phyloP scores from a whole-genome alignment of 2,329 filamentous ascomycete species.

The Alternaria angustiovoidea region DNA sequence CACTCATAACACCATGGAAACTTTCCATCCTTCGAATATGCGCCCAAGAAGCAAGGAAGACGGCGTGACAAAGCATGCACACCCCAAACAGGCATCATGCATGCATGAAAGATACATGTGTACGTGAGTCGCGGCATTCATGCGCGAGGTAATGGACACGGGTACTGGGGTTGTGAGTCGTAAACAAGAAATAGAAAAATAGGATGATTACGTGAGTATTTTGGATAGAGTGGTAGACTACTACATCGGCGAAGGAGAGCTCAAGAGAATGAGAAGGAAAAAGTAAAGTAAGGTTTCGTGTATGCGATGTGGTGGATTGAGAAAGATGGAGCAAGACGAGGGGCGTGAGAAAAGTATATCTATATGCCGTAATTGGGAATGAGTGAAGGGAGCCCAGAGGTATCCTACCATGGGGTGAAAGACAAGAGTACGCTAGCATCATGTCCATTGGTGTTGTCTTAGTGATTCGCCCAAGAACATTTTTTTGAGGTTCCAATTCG shows the following conservation, averaged over 20 bases:
- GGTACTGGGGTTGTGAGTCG: background rate
- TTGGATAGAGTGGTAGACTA: background rate
- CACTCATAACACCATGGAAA: background rate
- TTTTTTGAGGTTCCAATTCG: background rate
- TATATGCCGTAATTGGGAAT: background rate
- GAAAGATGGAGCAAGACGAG: background rate
- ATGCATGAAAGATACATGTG: background rate
- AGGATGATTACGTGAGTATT: background rate
- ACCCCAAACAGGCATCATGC: background rate
- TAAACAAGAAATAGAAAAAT: background rate
- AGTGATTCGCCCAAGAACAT: background rate
- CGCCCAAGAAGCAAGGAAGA: constrained; percentile 2
- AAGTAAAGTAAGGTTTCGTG: background rate
- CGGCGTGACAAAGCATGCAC: background rate
- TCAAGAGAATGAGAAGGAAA: background rate
- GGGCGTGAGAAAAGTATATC: background rate
- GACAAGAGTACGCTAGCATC: background rate
- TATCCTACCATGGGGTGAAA: background rate
- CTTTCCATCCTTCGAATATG: background rate
- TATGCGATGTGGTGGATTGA: background rate
- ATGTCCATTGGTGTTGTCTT: background rate
- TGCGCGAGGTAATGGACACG: background rate
- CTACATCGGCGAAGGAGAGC: background rate
- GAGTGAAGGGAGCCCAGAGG: background rate
- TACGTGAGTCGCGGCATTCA: background rate